Evolutionary conservation across 768 basidiomycete genomes (phyloP).

Genomic region (Rhodotorula graminis): DNA sequence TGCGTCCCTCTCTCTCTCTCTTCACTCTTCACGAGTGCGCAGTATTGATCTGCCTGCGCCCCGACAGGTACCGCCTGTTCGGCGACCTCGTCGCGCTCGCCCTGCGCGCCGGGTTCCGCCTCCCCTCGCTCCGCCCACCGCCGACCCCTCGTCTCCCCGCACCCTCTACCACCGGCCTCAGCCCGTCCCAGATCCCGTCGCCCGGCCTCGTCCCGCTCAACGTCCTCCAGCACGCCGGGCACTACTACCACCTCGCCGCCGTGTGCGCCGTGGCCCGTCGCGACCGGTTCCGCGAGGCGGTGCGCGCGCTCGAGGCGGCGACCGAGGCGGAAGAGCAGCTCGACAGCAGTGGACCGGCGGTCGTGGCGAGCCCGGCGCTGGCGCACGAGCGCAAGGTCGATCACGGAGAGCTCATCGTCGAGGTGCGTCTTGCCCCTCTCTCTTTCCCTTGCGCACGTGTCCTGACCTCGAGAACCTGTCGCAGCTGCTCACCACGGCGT

Average conservation of each 20-base stretch:
- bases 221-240: constrained; percentile 83
- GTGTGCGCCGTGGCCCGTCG: constrained; percentile 73
- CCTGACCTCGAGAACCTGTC: neutral
- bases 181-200: constrained; percentile 19
- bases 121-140: constrained; percentile 42
- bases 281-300: constrained; percentile 60
- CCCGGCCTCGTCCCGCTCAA: constrained; percentile 66
- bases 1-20: constrained; percentile 52
- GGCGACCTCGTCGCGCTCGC: constrained; percentile 88
- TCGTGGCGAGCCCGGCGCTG: constrained; percentile 60
- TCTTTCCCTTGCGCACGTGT: neutral
- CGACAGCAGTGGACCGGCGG: neutral
- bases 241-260: constrained; percentile 85
- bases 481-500: constrained; percentile 87
- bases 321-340: constrained; percentile 19
- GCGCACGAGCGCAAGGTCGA: constrained; percentile 88
- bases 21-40: neutral
- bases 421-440: constrained; percentile 53
- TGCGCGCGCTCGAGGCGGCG: constrained; percentile 56
- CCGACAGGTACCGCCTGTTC: constrained; percentile 70
- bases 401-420: constrained; percentile 72
- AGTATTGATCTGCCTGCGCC: neutral
- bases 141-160: constrained; percentile 7
- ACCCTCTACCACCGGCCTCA: constrained; percentile 9
- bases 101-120: constrained; percentile 40